Evolutionary conservation across 2,329 filamentous ascomycete species (phyloP), one percentile per base, ranked within the genome.

Genomic region (Nakataea oryzae): DNA sequence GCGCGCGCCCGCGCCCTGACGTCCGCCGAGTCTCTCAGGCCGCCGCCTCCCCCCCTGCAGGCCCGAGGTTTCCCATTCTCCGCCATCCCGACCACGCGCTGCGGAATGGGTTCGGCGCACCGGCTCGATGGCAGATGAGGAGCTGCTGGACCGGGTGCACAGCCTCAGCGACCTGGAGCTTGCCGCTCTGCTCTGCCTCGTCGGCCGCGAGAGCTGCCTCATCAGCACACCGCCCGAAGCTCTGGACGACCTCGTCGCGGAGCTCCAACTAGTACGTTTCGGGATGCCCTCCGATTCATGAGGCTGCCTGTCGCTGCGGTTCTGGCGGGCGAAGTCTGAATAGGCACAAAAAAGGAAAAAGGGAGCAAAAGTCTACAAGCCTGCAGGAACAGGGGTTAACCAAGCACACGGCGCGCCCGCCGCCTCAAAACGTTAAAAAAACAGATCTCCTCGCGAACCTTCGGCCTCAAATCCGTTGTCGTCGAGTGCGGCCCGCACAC

Each of bases 101-200:
- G 17, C 54, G 57, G 55, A 60, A 61, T 61, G 62, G 62, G 59
- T 54, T 34, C 32, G 29, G 57, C 29, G 34, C 56, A 61, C 32
- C 64, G 65, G 64, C 68, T 69, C 72, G 70, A 89, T 89, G 86
- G 85, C 83, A 73, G 78, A 84, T 76, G 79, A 82, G 70, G 74
- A 76, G 62, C 79, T 92, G 65, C 77, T 87, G 64, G 79, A 83
- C 65, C 88, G 88, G 73, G 83, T 96, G 68, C 89, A 93, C 70
- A 82, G 85, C 67, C 80, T 97, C 65, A 90, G 88, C 70, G 93
- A 97, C 76, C 81, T 97, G 54, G 93, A 97, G 75, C 84, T 97
- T 64, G 95, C 93, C 28, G 78, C 89, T 17, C 81, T 97, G 54
- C 83, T 97, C 60, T 93, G 89, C 71, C 83, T 97, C 60, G 81